Evolutionary conservation across 2,329 filamentous ascomycete species (phyloP), one percentile per base, ranked within the genome.

Genomic region (Fusarium subtropicale): DNA sequence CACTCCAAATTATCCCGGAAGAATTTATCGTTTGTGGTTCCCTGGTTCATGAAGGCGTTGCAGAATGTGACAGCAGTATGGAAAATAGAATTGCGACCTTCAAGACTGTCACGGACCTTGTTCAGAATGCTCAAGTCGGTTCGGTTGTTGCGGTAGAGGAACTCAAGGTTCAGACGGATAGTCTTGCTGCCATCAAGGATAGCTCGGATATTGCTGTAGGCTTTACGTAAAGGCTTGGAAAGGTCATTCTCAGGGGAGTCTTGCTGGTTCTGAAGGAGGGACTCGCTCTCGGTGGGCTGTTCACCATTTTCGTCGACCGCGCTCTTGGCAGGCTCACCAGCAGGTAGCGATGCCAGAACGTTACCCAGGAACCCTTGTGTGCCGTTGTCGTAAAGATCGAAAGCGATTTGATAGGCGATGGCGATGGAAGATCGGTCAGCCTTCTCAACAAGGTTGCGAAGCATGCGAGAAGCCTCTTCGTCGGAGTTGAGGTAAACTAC

Each of bases 21-120:
- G 83, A 99, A 99, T 76, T 95, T 97, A 82, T 99, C 96, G 75
- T 97, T 96, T 0, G 95, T 97, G 1, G 96, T 99, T 62, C 96
- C 97, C 56, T 97, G 94, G 78, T 99, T 97, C 96, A 99, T 99
- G 79, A 99, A 98, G 13, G 94, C 96, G 76, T 98, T 98, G 76
- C 95, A 96, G 76, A 99, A 96, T 1, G 96, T 98, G 58, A 99
- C 93, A 6, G 94, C 94, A 2, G 94, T 97, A 80, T 99, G 96
- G 87, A 98, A 98, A 73, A 99, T 99, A 33, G 95, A 98, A 82
- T 97, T 98, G 55, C 97, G 89, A 36, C 94, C 94, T 78, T 99
- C 96, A 18, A 99, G 84, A 73, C 94, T 97, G 79, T 99, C 96
- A 52, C 95, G 92, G 45, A 99, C 91, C 83, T 97, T 97, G 86